Conservation (phyloP, 331 rosid species). For the Telfairia occidentalis region DNA sequence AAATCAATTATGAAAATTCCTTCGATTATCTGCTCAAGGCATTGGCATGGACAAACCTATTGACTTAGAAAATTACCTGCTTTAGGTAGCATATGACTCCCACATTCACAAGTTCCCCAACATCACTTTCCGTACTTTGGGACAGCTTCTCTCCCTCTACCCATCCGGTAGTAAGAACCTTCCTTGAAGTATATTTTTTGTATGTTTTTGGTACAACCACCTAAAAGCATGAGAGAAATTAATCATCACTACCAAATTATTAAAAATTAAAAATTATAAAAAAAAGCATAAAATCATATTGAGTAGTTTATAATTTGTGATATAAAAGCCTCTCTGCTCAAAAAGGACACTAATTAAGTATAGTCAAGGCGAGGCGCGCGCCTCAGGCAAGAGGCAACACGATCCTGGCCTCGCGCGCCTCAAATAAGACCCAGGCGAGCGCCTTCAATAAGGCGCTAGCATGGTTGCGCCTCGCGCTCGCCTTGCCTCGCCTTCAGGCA, state of each 20-base stretch:
- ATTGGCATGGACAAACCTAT: neutral
- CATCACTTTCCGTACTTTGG: constrained; percentile 91
- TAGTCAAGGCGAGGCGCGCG: no score
- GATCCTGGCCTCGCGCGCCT: no score
- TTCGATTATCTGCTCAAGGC: no score
- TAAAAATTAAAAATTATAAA: no score
- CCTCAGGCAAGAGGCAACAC: no score
- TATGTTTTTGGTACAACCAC: constrained; percentile 91
- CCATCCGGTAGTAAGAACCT: constrained; percentile 92
- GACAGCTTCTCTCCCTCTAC: constrained; percentile 90
- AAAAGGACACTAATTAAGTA: neutral
- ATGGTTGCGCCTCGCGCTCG: no score
- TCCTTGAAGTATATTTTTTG: constrained; percentile 74
- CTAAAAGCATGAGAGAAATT: constrained; percentile 30
- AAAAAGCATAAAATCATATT: neutral
- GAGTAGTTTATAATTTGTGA: neutral
- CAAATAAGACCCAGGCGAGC: no score
- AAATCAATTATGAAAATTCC: no score
- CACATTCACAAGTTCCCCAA: constrained; percentile 90
- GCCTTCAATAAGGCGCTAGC: no score
- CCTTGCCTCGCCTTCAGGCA: no score
- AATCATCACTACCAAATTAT: neutral
- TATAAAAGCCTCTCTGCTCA: neutral
- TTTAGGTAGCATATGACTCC: constrained; percentile 98
- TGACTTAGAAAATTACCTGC: constrained; percentile 42